Base-by-base conservation (phyloP, 106 monocot species). In the Apostasia shenzhenica region DNA sequence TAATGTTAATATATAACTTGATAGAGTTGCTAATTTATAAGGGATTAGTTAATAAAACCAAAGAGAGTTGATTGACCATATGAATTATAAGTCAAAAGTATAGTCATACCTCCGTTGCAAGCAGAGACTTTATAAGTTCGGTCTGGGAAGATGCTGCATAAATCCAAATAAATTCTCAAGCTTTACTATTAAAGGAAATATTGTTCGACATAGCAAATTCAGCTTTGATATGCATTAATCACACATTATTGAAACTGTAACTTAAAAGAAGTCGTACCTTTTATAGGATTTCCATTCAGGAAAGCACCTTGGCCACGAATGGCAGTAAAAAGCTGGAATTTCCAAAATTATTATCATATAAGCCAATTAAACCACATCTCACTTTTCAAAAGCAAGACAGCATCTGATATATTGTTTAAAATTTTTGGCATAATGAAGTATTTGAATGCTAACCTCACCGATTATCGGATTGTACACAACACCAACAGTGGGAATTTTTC, bases 401-500 rank as follows among this genome's bases (percentile, higher is more conserved):
- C 26, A 26, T 26, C 26, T 26, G 26, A 26, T 26, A 26, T 26
- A 26, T 26, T 26, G 26, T 26, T 26, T 26, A 26, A 26, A 26
- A 26, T 26, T 26, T 26, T 26, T 26, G 26, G 26, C 26, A 26
- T 26, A 26, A 26, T 26, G 26, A 26, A 26, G 26, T 26, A 26
- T 26, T 26, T 26, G 26, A 26, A 76, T 53, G 49, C 58, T 48
- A 68, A 97, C 95, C 89, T 97, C 95, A 75, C 85, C 61, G 61
- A 92, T 57, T 53, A 97, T 89, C 3, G 95, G 95, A 78, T 97
- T 97, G 81, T 86, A 97, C 1, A 97, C 92, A 61, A 97, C 92
- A 42, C 95, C 95, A 67, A 97, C 71, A 39, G 86, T 89, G 67
- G 89, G 92, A 72, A 92, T 70, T 60, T 87, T 97, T n/a, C 75